These are phyloP conservation scores for Trichoderma guizhouense DNA, from an alignment of 2,329 filamentous ascomycete species.

Conservation along the genomic window DNA sequence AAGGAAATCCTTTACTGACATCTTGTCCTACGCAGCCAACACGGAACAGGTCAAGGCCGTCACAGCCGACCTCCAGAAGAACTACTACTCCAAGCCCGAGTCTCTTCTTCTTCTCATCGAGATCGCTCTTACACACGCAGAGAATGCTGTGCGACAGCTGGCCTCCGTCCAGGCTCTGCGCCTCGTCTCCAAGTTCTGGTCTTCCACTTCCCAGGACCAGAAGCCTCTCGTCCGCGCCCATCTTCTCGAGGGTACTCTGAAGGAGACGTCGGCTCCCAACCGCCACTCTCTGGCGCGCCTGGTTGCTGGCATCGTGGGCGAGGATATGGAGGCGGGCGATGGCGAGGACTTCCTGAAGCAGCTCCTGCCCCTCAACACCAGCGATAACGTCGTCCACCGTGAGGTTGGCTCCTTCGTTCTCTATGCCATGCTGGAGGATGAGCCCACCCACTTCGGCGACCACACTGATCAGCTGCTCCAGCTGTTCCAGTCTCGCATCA, in stretches of 20 bases:
- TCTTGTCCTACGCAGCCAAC: conserved; percentile 58
- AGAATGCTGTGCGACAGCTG: conserved; percentile 74
- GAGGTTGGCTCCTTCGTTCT: conserved; percentile 92
- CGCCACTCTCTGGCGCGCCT: conserved; percentile 86
- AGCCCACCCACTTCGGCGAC: conserved; percentile 79
- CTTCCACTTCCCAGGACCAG: conserved; percentile 66
- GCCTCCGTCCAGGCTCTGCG: conserved; percentile 87
- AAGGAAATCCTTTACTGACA: conserved; percentile 31
- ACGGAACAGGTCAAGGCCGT: conserved; percentile 86
- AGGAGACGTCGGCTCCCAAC: conserved; percentile 71
- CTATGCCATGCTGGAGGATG: conserved; percentile 84
- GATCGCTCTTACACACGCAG: conserved; percentile 75
- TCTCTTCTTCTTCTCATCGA: conserved; percentile 84
- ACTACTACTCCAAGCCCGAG: conserved; percentile 83
- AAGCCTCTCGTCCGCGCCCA: conserved; percentile 78
- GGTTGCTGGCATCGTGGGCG: conserved; percentile 78
- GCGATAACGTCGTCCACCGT: conserved; percentile 70
- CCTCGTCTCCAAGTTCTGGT: conserved; percentile 83
- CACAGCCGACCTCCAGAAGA: conserved; percentile 85
- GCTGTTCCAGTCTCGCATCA: conserved; percentile 82
- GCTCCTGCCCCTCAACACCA: conserved; percentile 75
- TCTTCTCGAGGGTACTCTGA: conserved; percentile 77
- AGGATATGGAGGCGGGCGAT: conserved; percentile 72
- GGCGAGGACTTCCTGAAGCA: conserved; percentile 79
- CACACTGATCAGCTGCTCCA: conserved; percentile 76